phyloP scores from a whole-genome alignment of 2,329 filamentous ascomycete species.

The Nemania sp. region DNA sequence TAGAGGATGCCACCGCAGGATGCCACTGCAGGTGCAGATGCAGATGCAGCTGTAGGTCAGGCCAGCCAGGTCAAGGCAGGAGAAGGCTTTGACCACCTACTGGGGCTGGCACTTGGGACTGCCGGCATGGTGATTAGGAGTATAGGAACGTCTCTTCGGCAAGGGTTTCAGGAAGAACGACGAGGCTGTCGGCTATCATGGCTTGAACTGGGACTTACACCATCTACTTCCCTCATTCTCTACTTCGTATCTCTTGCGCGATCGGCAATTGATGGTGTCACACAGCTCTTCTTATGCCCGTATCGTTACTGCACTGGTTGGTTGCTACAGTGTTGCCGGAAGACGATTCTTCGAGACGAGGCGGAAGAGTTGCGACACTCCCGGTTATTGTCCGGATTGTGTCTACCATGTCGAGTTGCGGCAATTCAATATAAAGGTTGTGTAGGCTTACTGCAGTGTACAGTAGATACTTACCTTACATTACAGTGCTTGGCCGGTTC shows the following conservation, averaged over 20 bases:
- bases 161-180: slow-evolving; percentile 1
- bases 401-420: background rate
- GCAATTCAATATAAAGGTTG: background rate
- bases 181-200: slow-evolving; percentile 16
- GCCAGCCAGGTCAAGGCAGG: background rate
- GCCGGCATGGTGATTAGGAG: background rate
- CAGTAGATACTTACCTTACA: too few relatives aligned
- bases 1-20: slow-evolving; percentile 2
- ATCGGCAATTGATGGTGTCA: background rate
- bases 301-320: background rate
- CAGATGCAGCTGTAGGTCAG: background rate
- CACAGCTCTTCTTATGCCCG: background rate
- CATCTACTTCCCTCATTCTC: too few relatives aligned
- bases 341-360: background rate
- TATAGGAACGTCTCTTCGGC: background rate
- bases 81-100: background rate
- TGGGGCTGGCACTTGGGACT: background rate
- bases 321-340: background rate
- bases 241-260: too few relatives aligned
- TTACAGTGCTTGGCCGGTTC: background rate
- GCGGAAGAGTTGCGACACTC: background rate
- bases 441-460: too few relatives aligned
- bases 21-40: slow-evolving; percentile 6
- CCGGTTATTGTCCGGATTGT: background rate
- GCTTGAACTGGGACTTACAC: background rate